Conservation (phyloP, 352 stramenopile genomes). For the Pythium vanterpoolii region DNA sequence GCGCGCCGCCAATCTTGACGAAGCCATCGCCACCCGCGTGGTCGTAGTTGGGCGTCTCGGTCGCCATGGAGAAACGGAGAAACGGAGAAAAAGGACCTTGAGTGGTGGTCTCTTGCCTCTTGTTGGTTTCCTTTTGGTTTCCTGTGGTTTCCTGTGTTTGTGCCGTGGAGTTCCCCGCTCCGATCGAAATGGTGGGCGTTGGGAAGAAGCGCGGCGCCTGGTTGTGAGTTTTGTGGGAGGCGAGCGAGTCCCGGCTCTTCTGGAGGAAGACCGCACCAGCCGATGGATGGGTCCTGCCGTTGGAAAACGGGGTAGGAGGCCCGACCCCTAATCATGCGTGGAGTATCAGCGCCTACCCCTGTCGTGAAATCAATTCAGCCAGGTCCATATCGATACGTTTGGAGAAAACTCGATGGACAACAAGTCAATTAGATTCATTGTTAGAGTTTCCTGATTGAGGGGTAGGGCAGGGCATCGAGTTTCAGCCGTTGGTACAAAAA, state of each 20-base stretch:
- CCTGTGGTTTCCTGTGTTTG: too few relatives aligned
- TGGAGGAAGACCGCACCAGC: not conserved
- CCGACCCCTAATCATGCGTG: conserved; percentile 16
- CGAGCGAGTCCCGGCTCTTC: conserved; percentile 5
- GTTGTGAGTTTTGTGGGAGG: not conserved
- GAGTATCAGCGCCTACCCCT: not conserved
- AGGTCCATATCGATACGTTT: not conserved
- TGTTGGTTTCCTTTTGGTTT: not conserved
- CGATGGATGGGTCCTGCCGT: conserved; percentile 10
- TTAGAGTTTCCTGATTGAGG: conserved; percentile 5
- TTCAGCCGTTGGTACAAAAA: not conserved
- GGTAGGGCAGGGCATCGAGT: conserved; percentile 1
- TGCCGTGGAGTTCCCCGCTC: not conserved
- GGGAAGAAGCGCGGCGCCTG: not conserved
- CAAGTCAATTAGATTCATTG: not conserved
- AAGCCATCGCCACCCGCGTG: conserved; percentile 39
- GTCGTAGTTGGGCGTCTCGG: conserved; percentile 51
- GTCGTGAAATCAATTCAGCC: not conserved
- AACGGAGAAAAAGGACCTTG: not conserved
- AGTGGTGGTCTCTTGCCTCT: not conserved
- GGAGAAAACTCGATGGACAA: not conserved
- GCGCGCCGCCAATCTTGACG: conserved; percentile 76
- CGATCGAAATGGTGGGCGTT: not conserved
- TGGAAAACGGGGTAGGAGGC: not conserved
- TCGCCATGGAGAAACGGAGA: conserved; percentile 17